A percentile compares a stretch with the other conserved stretches of the same genome.
phyloP scores from a whole-genome alignment of 2,329 filamentous ascomycete genomes.

The Celoporthe dispersa region DNA sequence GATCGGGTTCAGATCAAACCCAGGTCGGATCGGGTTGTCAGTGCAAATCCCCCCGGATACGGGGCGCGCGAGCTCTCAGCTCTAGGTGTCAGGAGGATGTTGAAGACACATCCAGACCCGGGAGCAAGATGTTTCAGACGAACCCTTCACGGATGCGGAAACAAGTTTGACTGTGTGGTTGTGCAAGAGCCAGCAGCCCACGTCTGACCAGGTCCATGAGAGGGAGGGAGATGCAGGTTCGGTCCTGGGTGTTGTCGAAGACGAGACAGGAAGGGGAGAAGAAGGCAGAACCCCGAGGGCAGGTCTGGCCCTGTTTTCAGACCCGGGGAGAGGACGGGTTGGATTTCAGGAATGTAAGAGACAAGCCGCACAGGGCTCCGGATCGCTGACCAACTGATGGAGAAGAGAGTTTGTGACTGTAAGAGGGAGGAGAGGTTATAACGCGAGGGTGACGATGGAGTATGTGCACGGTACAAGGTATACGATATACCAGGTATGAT shows the following conservation, averaged over 20 bases:
- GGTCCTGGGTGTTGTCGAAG: constrained; percentile 10
- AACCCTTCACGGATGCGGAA: background rate
- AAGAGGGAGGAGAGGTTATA: background rate
- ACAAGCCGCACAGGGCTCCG: background rate
- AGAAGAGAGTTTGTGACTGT: background rate
- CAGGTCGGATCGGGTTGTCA: constrained; percentile 11
- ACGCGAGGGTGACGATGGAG: background rate
- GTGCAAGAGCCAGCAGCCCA: constrained; percentile 20
- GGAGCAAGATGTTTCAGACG: constrained; percentile 6
- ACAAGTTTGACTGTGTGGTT: constrained; percentile 16
- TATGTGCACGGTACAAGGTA: background rate
- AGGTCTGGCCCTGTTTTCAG: background rate
- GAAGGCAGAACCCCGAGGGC: background rate
- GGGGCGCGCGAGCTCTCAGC: background rate
- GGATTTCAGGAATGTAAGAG: background rate
- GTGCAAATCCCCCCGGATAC: background rate
- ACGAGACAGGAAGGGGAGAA: constrained; percentile 3
- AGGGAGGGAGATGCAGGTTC: background rate
- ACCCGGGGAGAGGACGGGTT: background rate
- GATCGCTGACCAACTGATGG: background rate
- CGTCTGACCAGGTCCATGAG: constrained; percentile 26
- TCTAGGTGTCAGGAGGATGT: constrained; percentile 1
- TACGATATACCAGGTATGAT: background rate
- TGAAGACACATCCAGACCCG: constrained; percentile 9
- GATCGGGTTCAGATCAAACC: constrained; percentile 14